Base-by-base conservation (phyloP, 108 stramenopile genomes). In the Parmales sp. region DNA sequence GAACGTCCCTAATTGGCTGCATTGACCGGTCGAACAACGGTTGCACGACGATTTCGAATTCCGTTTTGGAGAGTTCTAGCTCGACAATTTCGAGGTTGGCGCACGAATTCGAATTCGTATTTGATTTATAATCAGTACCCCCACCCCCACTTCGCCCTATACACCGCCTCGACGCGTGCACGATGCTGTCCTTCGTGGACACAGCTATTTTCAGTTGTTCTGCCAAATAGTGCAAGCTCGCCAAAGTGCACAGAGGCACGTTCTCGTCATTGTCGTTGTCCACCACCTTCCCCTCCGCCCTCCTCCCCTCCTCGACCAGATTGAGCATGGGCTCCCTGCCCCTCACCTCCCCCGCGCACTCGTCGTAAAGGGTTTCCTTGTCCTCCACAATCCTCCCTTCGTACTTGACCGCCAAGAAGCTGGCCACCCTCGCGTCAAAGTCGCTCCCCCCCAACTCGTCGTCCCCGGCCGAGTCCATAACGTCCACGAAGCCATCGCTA, bases 391-490 rank as follows among this genome's bases (percentile, higher is more conserved):
- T 67, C 26, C 51, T 2, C 22, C 1, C 3, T 29, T 67, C 50
- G 79, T 45, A 20, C 51, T 49, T 22, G 37, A 68, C 63, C 66
- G 80, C 38, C 29, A 88, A 66, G 64, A 77, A 69, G 65, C 82
- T 72, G 1, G 92, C 91, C 8, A 96, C 83, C 45, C 91, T 89
- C 43, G 80, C 82, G 78, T 94, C 93, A 74, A 94, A 94, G 70
- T 94, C 90, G 7, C 87, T 85, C 22, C 88, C 95, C 11, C 93
- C 93, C 48, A 94, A 70, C 45, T 80, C 76, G 67, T 91, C 86
- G 70, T 96, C 95, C 34, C 95, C 95, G 48, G 91, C 95, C 70
- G 84, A 88, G 26, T 86, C 93, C 70, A 93, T 81, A 38, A 97
- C 96, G 51, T 94, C 90, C 45, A 89, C 89, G 63, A 78, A 90